Evolutionary conservation across 164 flowering plant species (phyloP), one percentile per base, ranked within the genome.

Genomic region (Aristolochia fimbriata): DNA sequence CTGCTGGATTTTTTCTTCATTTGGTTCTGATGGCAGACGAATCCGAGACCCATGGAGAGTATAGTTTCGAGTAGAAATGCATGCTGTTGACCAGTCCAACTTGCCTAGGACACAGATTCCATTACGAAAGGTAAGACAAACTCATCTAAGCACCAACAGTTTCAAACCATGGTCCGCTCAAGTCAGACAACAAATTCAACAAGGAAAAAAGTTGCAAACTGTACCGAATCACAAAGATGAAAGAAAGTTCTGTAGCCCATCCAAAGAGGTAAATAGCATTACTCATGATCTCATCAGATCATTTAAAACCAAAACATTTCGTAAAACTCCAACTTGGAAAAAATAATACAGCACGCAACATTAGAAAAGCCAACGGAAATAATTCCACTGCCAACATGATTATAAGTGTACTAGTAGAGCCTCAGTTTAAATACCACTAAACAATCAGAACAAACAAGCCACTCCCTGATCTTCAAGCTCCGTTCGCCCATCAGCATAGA

Each of bases 51-150:
- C 76, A 67, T 76, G 56, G 4, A 78, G 76, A 57, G 76, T 73
- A 60, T 79, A 82, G 62, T 70, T 69, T 64, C 68, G 73, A n/a
- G 81, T 83, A 20, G 75, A 74, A 64, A 63, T 63, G 65, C 93
- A 86, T 58, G 62, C 72, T 51, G 79, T 81, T 63, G 80, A 83
- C 77, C 93, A 83, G 70, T 86, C 87, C 75, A 86, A 74, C 48
- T 51, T 64, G 66, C 62, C 88, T 83, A 66, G 54, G 65, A 67
- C 15, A 6, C 41, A 41, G 50, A 58, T 51, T 25, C 48, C 48
- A 57, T 37, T 61, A 64, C 46, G 10, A 41, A 22, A 22, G 19
- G 15, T 50, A 16, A 17, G 45, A 14, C 46, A 41, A 59, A 21
- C 20, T 17, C 17, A 19, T 19, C 23, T 25, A 15, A 55, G 21